phyloP scores from a whole-genome alignment of 805 yeast genomes.

The Metschnikowia picachoensis region DNA sequence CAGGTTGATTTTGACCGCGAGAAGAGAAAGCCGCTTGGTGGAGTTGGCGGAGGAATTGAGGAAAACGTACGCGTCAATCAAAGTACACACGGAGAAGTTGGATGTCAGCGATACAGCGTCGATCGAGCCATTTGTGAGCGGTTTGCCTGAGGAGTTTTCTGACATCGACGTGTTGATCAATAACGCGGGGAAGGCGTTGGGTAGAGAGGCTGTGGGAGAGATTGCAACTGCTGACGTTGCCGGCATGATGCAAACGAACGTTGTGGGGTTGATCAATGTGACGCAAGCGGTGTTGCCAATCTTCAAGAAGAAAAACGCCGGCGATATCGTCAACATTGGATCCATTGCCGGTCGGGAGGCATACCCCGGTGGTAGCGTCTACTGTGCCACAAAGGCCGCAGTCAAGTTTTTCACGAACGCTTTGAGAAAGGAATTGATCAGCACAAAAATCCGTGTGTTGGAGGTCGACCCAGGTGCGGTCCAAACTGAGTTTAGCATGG shows the following conservation, averaged over 20 bases:
- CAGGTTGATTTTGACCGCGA: constrained; percentile 35
- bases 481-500: constrained; percentile 36
- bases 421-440: constrained; percentile 36
- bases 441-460: constrained; percentile 33
- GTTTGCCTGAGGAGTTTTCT: constrained; percentile 32
- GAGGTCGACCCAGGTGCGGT: constrained; percentile 43
- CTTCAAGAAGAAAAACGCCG: constrained; percentile 33
- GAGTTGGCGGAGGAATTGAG: constrained; percentile 25
- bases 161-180: constrained; percentile 37
- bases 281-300: constrained; percentile 37
- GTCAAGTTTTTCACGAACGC: constrained; percentile 31
- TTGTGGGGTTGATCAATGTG: constrained; percentile 32
- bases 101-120: constrained; percentile 29
- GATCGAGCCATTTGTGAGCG: constrained; percentile 26
- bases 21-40: constrained; percentile 30
- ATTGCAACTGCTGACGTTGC: constrained; percentile 27
- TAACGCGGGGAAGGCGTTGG: constrained; percentile 41
- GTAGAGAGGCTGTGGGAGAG: constrained; percentile 30
- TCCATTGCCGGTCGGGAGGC: constrained; percentile 38
- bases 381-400: constrained; percentile 39
- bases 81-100: constrained; percentile 28
- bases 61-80: constrained; percentile 22
- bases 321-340: constrained; percentile 37
- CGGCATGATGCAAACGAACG: constrained; percentile 39
- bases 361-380: constrained; percentile 37